Base-by-base conservation (phyloP, 352 stramenopile genomes). In the Globisporangium nagaii region DNA sequence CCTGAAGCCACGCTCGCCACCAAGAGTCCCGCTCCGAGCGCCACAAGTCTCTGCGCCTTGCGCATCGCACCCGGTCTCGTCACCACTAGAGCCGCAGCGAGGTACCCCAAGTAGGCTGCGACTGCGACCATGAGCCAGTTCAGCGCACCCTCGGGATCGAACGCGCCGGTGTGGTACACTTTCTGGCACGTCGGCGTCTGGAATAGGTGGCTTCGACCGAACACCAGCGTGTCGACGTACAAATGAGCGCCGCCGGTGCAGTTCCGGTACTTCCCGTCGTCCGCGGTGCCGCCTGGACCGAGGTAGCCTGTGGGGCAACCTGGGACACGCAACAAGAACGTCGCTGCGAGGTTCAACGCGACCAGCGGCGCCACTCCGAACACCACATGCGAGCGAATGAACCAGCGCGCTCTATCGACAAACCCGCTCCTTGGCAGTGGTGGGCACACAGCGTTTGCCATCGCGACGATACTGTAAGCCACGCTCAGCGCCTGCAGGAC, bases 181-280 rank as follows among this genome's bases (percentile, higher is more conserved):
- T 60, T 19, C 19, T 79, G 66, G 49, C 76, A 90, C 1, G 85
- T 90, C 24, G 82, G 75, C 0, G 62, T 72, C 63, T 81, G 67
- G 44, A 79, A 89, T 44, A 96, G 66, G 37, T 94, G 79, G 3
- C 53, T 27, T 15, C 60, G 35, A 2, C 73, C 77, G 49, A 94
- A 91, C 19, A 96, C 48, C 1, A 73, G 22, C 19, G 48, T 50
- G 53, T 94, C 86, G 3, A 93, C 62, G 61, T 77, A 81, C 10
- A 86, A 60, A 65, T 96, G 86, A 2, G 78, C 84, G 4, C 84
- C 84, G 17, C 86, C 86, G 2, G 82, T 92, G 68, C 86, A 96
- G 61, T 88, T 75, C 1, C 43, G 56, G 49, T 84, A 67, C 2
- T 39, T 25, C 12, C 70, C 71, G 20, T 41, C 51, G 27, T 91